Base-by-base conservation (phyloP, 345 rosid species). In the Viola odorata region DNA sequence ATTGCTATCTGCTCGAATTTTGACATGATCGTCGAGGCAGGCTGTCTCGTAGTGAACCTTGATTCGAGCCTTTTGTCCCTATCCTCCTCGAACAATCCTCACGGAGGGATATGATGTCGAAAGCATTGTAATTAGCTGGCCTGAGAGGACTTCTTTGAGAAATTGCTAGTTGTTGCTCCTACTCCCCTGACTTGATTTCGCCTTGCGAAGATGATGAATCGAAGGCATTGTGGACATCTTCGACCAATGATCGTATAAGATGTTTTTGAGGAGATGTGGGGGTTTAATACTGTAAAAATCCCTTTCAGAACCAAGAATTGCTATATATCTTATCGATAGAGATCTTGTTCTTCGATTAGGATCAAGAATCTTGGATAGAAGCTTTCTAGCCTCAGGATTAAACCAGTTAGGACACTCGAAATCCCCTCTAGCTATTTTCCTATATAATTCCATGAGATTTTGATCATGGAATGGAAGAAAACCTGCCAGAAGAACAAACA, bases 351-450 rank as follows among this genome's bases (percentile, higher is more conserved):
- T 61, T 37, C 90, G 85, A 70, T 77, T 72, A 0, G 96, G 89
- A 41, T 88, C 85, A 7, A 91, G 95, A 62, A 91, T 84, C 62
- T 75, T 78, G 0, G 88, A 76, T 13, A 91, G 77, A 11, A 91
- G 85, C 75, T 83, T 91, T 64, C 73, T 69, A 13, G 78, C 94
- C 61, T 88, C 96, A 0, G 84, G 84, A 14, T 81, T 78, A 44
- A 91, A 73, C 96, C 96, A 91, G 3, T 72, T 77, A 0, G 98
- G 96, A 53, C 83, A 86, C 68, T 42, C 80, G 83, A 91, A 91
- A 10, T 84, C 88, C 9, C 88, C 96, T 66, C 32, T 84, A 12
- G 69, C 59, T 11, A 88, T 88, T 74, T 83, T 91, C 53, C 73
- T 73, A 11, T 88, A 88, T 83, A 91, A 63, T 57, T 82, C 88